These are phyloP conservation scores for Diaporthe aspalathi DNA, from an alignment of 2,329 filamentous ascomycete species.

Conservation along the genomic window DNA sequence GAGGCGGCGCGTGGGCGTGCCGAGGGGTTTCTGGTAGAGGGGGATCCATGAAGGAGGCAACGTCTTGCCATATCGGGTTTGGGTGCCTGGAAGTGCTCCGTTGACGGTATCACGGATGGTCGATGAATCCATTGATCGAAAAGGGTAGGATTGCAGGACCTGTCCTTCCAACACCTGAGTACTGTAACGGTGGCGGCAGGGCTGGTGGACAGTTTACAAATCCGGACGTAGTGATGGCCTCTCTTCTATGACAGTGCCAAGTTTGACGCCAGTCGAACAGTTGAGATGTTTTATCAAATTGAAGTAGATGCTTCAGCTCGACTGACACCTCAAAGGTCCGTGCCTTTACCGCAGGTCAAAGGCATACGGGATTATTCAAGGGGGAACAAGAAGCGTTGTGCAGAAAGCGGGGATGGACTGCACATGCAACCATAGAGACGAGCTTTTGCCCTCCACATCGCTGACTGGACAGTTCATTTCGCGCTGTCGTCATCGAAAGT, in stretches of 20 bases:
- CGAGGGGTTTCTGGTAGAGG: constrained; percentile 27
- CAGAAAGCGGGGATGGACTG: not conserved
- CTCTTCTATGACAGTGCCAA: not conserved
- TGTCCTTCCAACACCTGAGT: not conserved
- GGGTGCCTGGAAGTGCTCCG: not conserved
- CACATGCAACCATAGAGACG: not conserved
- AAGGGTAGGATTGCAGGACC: too few species aligned
- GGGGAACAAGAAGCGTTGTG: not conserved
- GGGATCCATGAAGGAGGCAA: constrained; percentile 29
- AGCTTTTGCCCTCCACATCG: constrained; percentile 11
- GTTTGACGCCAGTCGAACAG: fast-evolving
- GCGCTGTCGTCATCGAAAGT: constrained; percentile 12
- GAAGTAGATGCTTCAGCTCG: not conserved
- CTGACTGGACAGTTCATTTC: not conserved
- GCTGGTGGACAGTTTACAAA: too few species aligned
- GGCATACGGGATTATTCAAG: not conserved
- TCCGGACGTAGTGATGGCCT: not conserved
- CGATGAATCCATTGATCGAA: not conserved
- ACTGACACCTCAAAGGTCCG: not conserved
- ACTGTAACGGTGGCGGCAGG: too few species aligned
- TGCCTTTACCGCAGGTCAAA: not conserved
- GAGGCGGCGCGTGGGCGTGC: constrained; percentile 30
- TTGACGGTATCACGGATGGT: not conserved
- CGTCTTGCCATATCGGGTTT: constrained; percentile 24
- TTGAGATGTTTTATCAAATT: not conserved